Conservation (phyloP, 225 moss, liverwort and hornwort species). For the Polytrichum formosum region DNA sequence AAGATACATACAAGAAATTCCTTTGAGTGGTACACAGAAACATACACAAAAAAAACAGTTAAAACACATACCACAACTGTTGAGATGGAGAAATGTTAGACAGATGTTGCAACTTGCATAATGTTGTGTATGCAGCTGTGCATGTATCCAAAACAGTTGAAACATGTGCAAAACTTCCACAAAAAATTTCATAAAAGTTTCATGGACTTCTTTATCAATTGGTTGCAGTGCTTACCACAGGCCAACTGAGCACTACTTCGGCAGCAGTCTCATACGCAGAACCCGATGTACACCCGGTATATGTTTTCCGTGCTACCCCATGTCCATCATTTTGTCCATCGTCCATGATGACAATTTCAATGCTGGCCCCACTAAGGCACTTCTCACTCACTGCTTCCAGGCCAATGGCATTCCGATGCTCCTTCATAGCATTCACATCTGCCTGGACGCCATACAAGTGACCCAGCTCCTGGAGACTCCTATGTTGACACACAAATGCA, state of each 20-base stretch:
- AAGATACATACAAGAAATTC: background rate
- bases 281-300: constrained; percentile 68
- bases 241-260: constrained; percentile 69
- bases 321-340: constrained; percentile 68
- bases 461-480: constrained; percentile 55
- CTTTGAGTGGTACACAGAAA: too few species aligned
- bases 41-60: too few species aligned
- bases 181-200: too few species aligned
- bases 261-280: constrained; percentile 78
- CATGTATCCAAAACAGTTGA: too few species aligned
- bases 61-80: too few species aligned
- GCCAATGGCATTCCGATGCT: constrained; percentile 48
- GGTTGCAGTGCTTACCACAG: constrained; percentile 35
- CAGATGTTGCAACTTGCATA: too few species aligned
- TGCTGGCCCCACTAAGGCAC: constrained; percentile 78
- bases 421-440: constrained; percentile 41
- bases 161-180: too few species aligned
- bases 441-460: constrained; percentile 51
- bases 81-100: too few species aligned
- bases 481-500: constrained; percentile 14
- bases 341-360: constrained; percentile 72
- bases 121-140: too few species aligned
- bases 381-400: constrained; percentile 55
- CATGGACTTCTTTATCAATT: too few species aligned
- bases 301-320: constrained; percentile 68